Percentiles rank a stretch among this genome's conserved stretches.
Conservation (phyloP, 345 rosid species). For the Eucalyptus pauciflora region DNA sequence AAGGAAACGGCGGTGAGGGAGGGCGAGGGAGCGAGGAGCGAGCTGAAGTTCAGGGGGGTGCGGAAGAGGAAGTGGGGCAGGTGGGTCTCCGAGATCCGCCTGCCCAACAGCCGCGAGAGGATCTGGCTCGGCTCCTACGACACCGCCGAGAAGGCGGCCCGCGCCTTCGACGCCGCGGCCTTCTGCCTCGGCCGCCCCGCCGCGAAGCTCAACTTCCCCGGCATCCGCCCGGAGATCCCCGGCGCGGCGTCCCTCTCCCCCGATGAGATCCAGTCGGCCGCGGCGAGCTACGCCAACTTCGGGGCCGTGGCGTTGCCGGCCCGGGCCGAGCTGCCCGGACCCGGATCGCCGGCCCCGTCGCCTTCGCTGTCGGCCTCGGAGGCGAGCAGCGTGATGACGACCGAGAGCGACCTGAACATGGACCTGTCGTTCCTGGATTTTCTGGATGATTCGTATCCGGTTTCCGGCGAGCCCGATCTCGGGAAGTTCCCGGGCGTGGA, state of each 20-base stretch:
- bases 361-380: background rate
- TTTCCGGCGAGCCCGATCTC: background rate
- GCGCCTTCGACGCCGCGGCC: slow-evolving; percentile 12
- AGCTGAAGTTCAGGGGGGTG: slow-evolving; percentile 1
- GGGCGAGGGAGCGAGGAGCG: background rate
- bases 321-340: background rate
- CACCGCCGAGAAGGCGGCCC: slow-evolving; percentile 8
- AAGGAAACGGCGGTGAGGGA: background rate
- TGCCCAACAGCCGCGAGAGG: background rate
- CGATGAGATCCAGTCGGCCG: background rate
- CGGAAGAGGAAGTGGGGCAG: slow-evolving; percentile 15
- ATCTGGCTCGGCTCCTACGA: slow-evolving; percentile 13
- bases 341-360: background rate
- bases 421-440: background rate
- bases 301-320: background rate
- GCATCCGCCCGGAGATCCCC: background rate
- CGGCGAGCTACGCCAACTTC: slow-evolving; percentile 3
- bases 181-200: slow-evolving; percentile 5
- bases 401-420: background rate
- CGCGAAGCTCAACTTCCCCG: slow-evolving; percentile 11
- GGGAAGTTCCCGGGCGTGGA: background rate
- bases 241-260: background rate
- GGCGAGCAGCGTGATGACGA: background rate
- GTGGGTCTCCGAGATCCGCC: slow-evolving; percentile 8
- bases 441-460: background rate